A percentile compares a stretch with the other conserved stretches of the same genome.
Conservation (phyloP, 2,329 filamentous ascomycete species). For the Colletotrichum higginsianum region DNA sequence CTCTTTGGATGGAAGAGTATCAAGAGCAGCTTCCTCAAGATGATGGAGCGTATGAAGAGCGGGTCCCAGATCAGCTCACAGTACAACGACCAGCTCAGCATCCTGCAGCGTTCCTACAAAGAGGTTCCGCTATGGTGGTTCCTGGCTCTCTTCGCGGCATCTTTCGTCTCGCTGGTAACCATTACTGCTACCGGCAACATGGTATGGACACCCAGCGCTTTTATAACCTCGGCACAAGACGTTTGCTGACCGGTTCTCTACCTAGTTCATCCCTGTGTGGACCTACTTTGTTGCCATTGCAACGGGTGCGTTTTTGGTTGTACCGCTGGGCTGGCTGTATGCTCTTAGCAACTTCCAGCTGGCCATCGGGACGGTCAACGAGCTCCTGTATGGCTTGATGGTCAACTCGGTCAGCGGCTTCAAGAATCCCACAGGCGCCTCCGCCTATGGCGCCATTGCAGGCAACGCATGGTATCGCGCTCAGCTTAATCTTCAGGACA, state of each 20-base stretch:
- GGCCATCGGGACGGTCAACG: slow-evolving; percentile 56
- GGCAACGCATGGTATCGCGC: slow-evolving; percentile 74
- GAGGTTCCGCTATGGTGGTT: slow-evolving; percentile 75
- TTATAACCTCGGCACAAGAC: neutral
- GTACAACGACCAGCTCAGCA: slow-evolving; percentile 71
- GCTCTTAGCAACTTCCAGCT: slow-evolving; percentile 70
- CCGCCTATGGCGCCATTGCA: slow-evolving; percentile 71
- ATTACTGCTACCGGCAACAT: slow-evolving; percentile 66
- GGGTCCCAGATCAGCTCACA: slow-evolving; percentile 63
- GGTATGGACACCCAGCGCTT: neutral
- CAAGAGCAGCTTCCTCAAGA: slow-evolving; percentile 51
- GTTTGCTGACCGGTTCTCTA: neutral
- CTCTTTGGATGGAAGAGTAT: slow-evolving; percentile 60
- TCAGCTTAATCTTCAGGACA: slow-evolving; percentile 69
- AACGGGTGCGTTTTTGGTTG: slow-evolving; percentile 68
- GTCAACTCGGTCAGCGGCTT: slow-evolving; percentile 60
- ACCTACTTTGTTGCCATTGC: slow-evolving; percentile 71
- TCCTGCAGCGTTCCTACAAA: slow-evolving; percentile 69
- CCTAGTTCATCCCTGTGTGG: slow-evolving; percentile 70
- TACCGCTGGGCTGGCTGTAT: slow-evolving; percentile 73
- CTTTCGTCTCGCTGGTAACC: slow-evolving; percentile 61
- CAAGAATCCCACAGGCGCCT: slow-evolving; percentile 71
- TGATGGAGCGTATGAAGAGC: slow-evolving; percentile 49
- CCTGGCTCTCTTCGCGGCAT: slow-evolving; percentile 61
- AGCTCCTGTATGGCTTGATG: slow-evolving; percentile 73